phyloP scores from a whole-genome alignment of 1,284 basidiomycete genomes.

The Leccinum holopus region DNA sequence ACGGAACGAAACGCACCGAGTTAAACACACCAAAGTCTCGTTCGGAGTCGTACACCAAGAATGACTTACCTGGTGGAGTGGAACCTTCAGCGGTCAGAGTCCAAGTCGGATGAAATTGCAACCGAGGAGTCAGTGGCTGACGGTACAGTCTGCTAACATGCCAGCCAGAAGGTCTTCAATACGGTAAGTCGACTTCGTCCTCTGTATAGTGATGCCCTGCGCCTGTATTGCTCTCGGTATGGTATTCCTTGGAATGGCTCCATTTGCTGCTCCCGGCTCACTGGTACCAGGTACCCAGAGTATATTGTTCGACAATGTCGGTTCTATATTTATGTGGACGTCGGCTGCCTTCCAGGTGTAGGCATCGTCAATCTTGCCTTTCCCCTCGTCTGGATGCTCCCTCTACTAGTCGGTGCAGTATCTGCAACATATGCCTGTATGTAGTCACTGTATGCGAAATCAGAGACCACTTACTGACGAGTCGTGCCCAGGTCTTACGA shows the following conservation, averaged over 20 bases:
- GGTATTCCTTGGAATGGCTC: not conserved
- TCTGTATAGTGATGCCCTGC: constrained; percentile 24
- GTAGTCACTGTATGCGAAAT: not conserved
- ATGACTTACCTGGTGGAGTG: no score
- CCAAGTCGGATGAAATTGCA: no score
- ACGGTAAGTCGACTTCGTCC: constrained; percentile 12
- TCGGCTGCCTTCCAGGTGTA: constrained; percentile 38
- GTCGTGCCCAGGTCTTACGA: constrained; percentile 12
- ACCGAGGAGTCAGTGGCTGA: no score
- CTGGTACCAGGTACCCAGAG: no score
- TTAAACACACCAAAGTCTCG: no score
- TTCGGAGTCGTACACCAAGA: no score
- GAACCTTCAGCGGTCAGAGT: no score
- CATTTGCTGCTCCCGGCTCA: not conserved
- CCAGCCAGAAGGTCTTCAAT: constrained; percentile 1
- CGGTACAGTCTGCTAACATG: no score
- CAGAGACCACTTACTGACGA: not conserved
- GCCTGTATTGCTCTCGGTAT: constrained; percentile 14
- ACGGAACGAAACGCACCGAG: no score
- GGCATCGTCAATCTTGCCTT: constrained; percentile 35
- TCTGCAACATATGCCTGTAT: constrained; percentile 27
- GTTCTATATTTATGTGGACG: constrained; percentile 39
- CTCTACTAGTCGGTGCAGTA: constrained; percentile 32
- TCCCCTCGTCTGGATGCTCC: constrained; percentile 38
- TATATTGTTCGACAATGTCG: constrained; percentile 42